phyloP scores from a whole-genome alignment of 2,329 filamentous ascomycete species.

The Venturia nashicola region DNA sequence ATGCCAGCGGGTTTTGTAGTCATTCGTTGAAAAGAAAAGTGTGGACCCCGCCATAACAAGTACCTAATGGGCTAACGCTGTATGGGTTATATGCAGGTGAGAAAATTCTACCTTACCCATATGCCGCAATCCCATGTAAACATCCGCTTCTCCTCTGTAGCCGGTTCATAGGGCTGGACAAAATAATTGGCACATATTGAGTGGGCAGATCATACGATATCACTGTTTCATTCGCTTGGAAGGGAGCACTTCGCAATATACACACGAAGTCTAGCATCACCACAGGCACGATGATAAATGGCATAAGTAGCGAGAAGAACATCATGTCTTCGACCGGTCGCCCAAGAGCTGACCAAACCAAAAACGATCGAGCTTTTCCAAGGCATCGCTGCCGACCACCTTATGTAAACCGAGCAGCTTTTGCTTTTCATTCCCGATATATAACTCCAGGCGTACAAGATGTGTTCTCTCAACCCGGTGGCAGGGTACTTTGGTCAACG shows the following conservation, averaged over 20 bases:
- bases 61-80: not conserved
- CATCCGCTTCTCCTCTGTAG: not conserved
- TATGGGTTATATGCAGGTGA: not conserved
- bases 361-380: not conserved
- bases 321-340: not conserved
- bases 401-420: not conserved
- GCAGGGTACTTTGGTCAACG: slow-evolving; percentile 86
- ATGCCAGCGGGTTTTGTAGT: not conserved
- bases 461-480: slow-evolving; percentile 57
- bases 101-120: not conserved
- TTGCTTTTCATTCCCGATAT: not conserved
- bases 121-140: not conserved
- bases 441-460: not conserved
- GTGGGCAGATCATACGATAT: not conserved
- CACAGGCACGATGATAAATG: not conserved
- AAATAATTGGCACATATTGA: not conserved
- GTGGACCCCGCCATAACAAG: not conserved
- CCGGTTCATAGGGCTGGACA: not conserved
- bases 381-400: not conserved
- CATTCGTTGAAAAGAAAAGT: not conserved
- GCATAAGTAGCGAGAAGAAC: not conserved
- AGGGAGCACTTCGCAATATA: not conserved
- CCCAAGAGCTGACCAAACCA: not conserved
- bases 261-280: not conserved
- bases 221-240: too few relatives aligned